Evolutionary conservation across 208 protist species (phyloP), one percentile per base, ranked within the genome.

Genomic region (Angomonas ambiguus): DNA sequence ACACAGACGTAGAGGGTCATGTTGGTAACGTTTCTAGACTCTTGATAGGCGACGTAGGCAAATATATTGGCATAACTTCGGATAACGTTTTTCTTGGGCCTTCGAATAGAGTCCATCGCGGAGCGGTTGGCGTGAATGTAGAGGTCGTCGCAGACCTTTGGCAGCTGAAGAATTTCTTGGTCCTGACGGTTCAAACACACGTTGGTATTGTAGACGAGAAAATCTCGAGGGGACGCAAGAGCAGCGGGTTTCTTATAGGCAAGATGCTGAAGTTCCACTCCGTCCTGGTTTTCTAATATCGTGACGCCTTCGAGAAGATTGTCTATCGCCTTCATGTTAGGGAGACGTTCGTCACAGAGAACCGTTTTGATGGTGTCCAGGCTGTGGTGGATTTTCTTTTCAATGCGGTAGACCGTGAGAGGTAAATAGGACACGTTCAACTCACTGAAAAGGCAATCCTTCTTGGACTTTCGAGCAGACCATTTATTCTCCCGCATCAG

Each of bases 1-100:
- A 82, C 80, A 38, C 80, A 85, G 70, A 68, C 76, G 35, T 74
- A 76, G 63, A 82, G 79, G 0, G 30, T 68, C 24, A 85, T 75
- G 18, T 57, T 48, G 24, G 66, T 28, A 56, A 6, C 25, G 13
- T 30, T 33, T 0, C 1, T 16, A 24, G 5, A 5, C 1, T 2
- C 8, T 32, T 28, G 27, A 56, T 65, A 35, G 1, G 69, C 75
- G 11, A 80, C 60, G 61, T 82, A 85, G 38, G 76, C 80, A 49
- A 77, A 85, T 16, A 77, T 64, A 58, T 80, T 62, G 0, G 82
- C 62, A 11, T 67, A 34, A 16, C 80, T 76, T 2, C 80, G 80
- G 2, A 82, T 68, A 16, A 72, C 53, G 0, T 58, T 22, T 5
- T 0, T 66, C 1, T 41, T 38, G 16, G 38, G 38, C 11, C 11